Conservation (phyloP, 441 rosid genomes). For the Populus tomentosa region DNA sequence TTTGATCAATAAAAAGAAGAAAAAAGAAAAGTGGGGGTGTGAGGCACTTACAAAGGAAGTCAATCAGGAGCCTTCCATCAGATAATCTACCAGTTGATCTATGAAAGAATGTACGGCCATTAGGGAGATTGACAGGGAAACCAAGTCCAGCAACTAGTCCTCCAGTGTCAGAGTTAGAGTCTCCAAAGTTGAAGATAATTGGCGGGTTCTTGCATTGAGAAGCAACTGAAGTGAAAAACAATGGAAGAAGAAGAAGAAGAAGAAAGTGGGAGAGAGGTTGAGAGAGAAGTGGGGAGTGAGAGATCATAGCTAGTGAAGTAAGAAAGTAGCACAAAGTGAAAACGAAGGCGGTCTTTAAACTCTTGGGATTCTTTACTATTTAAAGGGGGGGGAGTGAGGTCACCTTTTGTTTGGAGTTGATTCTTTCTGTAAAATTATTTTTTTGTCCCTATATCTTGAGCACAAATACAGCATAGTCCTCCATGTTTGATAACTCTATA, state of each 20-base stretch:
- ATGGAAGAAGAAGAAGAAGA: background rate
- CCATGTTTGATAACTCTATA: background rate
- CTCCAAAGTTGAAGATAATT: constrained; percentile 77
- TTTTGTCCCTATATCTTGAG: background rate
- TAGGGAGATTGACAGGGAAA: constrained; percentile 52
- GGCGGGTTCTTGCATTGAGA: constrained; percentile 44
- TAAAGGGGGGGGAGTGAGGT: background rate
- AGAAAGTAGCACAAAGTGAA: background rate
- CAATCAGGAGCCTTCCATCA: constrained; percentile 80
- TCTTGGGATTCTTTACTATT: background rate
- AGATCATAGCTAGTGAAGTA: background rate
- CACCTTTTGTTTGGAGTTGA: background rate
- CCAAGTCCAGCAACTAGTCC: constrained; percentile 79
- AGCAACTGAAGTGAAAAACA: constrained; percentile 13
- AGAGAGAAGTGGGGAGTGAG: constrained; percentile 2
- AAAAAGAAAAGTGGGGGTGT: background rate
- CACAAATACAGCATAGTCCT: background rate
- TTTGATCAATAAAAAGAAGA: background rate
- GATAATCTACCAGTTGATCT: constrained; percentile 70
- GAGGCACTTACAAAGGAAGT: constrained; percentile 65
- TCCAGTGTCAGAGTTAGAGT: constrained; percentile 88
- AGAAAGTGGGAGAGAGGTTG: background rate
- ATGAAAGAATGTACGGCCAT: constrained; percentile 63
- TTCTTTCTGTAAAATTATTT: too few species aligned
- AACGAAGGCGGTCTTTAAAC: background rate